Conservation (phyloP, 345 rosid genomes). For the Arabis hirsuta region DNA sequence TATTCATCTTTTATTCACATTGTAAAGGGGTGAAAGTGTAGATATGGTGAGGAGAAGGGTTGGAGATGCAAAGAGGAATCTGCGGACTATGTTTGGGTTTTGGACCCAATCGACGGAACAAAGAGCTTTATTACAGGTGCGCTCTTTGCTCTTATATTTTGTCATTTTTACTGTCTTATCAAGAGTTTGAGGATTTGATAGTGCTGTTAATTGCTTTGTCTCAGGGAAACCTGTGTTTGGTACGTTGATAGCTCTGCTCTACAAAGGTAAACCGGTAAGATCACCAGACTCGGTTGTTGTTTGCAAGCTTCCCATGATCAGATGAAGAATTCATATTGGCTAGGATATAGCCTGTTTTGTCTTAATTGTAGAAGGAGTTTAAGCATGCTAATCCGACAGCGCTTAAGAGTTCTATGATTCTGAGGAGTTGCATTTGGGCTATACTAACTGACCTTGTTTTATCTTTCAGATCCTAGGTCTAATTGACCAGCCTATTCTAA, state of each 20-base stretch:
- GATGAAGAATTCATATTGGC: background rate
- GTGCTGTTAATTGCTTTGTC: conserved; percentile 30
- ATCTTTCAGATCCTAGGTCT: conserved; percentile 78
- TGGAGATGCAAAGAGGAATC: conserved; percentile 83
- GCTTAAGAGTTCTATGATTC: conserved; percentile 2
- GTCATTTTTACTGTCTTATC: background rate
- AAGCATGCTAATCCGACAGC: conserved; percentile 19
- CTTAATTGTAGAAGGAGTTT: background rate
- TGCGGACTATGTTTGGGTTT: conserved; percentile 95
- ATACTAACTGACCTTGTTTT: conserved; percentile 25
- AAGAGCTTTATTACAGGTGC: conserved; percentile 93
- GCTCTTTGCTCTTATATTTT: background rate
- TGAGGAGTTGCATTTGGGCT: conserved; percentile 27
- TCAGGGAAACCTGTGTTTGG: conserved; percentile 96
- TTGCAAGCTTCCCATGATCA: conserved; percentile 26
- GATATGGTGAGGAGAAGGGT: conserved; percentile 96
- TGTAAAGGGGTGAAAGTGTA: conserved; percentile 45
- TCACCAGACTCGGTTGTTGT: conserved; percentile 5
- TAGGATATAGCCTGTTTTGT: background rate
- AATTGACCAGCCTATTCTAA: conserved; percentile 85
- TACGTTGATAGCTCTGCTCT: conserved; percentile 78
- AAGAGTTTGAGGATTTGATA: conserved; percentile 25
- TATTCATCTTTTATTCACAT: conserved; percentile 6
- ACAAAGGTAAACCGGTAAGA: conserved; percentile 87
- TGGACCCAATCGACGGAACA: conserved; percentile 97